phyloP scores from a whole-genome alignment of 2,329 filamentous ascomycete genomes.

The Calonectria henricotiae region DNA sequence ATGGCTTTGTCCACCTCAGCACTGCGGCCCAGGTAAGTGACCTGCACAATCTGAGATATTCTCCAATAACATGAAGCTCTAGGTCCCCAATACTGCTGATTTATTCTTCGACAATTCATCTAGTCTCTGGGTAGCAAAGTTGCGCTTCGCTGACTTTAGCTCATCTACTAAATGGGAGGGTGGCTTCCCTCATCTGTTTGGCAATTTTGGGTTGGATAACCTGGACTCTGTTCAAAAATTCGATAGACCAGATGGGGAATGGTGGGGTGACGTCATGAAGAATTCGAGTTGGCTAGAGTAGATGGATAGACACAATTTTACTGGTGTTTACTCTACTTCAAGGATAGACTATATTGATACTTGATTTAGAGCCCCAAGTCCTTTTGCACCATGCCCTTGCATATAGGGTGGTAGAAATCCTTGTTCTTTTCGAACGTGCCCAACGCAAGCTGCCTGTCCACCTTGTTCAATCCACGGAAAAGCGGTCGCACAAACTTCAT shows the following conservation, averaged over 20 bases:
- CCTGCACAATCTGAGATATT: not conserved
- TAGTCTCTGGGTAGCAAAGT: constrained; percentile 69
- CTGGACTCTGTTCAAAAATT: constrained; percentile 67
- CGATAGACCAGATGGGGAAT: constrained; percentile 60
- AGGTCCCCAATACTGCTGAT: constrained; percentile 65
- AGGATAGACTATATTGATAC: not conserved
- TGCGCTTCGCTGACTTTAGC: constrained; percentile 66
- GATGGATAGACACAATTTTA: constrained; percentile 13
- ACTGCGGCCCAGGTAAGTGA: constrained; percentile 67
- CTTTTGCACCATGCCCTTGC: constrained; percentile 88
- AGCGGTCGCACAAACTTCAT: constrained; percentile 98
- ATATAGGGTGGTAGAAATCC: constrained; percentile 97
- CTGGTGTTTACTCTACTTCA: constrained; percentile 3
- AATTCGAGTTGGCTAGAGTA: constrained; percentile 62
- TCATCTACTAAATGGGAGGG: constrained; percentile 70
- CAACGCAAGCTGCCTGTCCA: constrained; percentile 82
- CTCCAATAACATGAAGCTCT: not conserved
- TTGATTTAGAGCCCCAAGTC: constrained; percentile 71
- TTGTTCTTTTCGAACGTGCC: constrained; percentile 89
- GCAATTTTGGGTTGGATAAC: constrained; percentile 70
- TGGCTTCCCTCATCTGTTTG: constrained; percentile 74
- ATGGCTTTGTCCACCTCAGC: constrained; percentile 76
- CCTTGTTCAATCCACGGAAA: constrained; percentile 82
- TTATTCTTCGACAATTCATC: constrained; percentile 62
- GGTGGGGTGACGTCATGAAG: constrained; percentile 66